Conservation (phyloP, 1,284 basidiomycete species). For the Rugosomyces carneus region DNA sequence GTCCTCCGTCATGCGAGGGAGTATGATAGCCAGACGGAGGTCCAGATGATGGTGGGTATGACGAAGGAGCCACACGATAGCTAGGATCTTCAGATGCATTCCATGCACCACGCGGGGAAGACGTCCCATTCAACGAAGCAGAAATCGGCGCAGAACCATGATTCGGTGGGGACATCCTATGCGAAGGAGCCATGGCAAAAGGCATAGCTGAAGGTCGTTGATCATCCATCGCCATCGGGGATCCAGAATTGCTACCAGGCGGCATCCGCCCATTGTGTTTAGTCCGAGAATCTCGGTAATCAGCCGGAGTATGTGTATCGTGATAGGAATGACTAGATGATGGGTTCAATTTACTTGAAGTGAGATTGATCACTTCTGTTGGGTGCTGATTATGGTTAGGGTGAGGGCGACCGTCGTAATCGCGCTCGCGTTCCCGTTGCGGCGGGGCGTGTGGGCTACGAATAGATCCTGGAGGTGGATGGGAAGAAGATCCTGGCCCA, state of each 20-base stretch:
- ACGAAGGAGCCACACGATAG: constrained; percentile 25
- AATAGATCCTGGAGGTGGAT: constrained; percentile 19
- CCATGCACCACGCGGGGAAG: constrained; percentile 28
- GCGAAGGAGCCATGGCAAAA: constrained; percentile 45
- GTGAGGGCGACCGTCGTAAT: constrained; percentile 20
- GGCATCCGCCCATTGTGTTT: constrained; percentile 21
- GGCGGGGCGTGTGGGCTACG: constrained; percentile 26
- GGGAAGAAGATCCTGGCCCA: constrained; percentile 23
- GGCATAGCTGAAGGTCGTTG: constrained; percentile 38
- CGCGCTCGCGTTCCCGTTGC: constrained; percentile 21
- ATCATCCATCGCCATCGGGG: constrained; percentile 26
- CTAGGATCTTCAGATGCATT: constrained; percentile 26
- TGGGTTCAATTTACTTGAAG: constrained; percentile 28
- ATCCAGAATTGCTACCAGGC: constrained; percentile 3
- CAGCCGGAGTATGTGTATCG: constrained; percentile 19
- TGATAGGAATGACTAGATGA: constrained; percentile 19
- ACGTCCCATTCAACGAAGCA: constrained; percentile 20
- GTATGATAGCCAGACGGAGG: constrained; percentile 20
- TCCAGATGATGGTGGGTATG: constrained; percentile 19
- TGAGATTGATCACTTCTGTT: constrained; percentile 44
- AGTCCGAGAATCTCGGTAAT: constrained; percentile 29
- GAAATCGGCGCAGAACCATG: constrained; percentile 11
- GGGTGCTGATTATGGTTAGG: constrained; percentile 28
- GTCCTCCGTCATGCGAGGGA: constrained; percentile 16
- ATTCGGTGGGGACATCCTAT: constrained; percentile 24